phyloP scores from a whole-genome alignment of 805 yeast genomes.

The Starmerella vaccinii region DNA sequence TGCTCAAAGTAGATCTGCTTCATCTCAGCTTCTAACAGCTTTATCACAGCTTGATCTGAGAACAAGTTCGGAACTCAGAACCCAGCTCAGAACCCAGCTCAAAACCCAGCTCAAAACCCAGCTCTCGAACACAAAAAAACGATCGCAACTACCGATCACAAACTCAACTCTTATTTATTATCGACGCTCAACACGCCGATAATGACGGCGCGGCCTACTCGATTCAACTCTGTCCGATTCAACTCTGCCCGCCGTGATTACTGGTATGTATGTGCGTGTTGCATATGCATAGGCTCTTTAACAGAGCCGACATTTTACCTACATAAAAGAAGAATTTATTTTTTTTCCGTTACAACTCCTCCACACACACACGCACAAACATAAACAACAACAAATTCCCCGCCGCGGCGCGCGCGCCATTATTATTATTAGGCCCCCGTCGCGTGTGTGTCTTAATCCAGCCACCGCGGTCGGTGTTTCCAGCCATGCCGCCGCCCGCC shows the following conservation, averaged over 20 bases:
- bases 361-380: too few species aligned
- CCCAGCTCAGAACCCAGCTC: too few species aligned
- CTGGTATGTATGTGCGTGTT: conserved; percentile 6
- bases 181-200: conserved; percentile 11
- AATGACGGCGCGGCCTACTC: conserved; percentile 4
- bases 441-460: conserved; percentile 7
- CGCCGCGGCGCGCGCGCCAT: too few species aligned
- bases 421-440: background rate
- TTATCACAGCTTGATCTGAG: too few species aligned
- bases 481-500: conserved; percentile 6
- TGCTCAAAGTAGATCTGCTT: too few species aligned
- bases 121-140: too few species aligned
- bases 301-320: background rate
- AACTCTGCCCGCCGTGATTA: conserved; percentile 10
- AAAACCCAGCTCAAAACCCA: too few species aligned
- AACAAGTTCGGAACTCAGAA: too few species aligned
- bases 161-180: conserved; percentile 3
- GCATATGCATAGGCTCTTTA: conserved; percentile 7
- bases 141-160: background rate
- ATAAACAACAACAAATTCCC: too few species aligned
- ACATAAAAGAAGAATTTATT: too few species aligned
- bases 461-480: conserved; percentile 4
- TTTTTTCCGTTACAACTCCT: too few species aligned
- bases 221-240: conserved; percentile 8
- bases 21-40: too few species aligned